Conservation (phyloP, 2,329 filamentous ascomycete genomes). For the Trichoderma atrobrunneum region DNA sequence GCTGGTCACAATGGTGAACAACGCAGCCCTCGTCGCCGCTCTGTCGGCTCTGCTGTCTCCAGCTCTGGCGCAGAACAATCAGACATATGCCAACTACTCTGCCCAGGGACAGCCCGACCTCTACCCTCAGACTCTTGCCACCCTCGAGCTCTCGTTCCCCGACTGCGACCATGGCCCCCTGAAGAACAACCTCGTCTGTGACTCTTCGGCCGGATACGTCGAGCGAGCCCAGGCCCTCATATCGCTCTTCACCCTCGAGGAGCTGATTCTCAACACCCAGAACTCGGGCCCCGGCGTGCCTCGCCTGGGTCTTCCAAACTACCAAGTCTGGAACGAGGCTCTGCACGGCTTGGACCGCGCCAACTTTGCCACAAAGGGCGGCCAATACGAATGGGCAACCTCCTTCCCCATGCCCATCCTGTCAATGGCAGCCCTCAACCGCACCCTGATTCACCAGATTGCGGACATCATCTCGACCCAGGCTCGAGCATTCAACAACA, state of each 20-base stretch:
- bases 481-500: constrained; percentile 63
- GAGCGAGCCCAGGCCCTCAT: constrained; percentile 33
- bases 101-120: constrained; percentile 14
- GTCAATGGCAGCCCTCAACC: constrained; percentile 46
- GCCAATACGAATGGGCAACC: constrained; percentile 54
- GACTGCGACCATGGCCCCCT: constrained; percentile 34
- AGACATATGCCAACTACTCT: constrained; percentile 15
- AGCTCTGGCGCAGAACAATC: constrained; percentile 12
- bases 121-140: constrained; percentile 11
- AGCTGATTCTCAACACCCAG: constrained; percentile 34
- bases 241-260: constrained; percentile 32
- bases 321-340: constrained; percentile 62
- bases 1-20: constrained; percentile 2
- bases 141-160: constrained; percentile 26
- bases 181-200: constrained; percentile 33
- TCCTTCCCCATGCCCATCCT: constrained; percentile 62
- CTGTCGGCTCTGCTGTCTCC: constrained; percentile 3
- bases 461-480: constrained; percentile 48
- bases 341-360: constrained; percentile 58
- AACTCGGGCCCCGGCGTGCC: constrained; percentile 44
- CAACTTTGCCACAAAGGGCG: constrained; percentile 8
- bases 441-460: constrained; percentile 39
- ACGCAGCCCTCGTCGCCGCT: constrained; percentile 10
- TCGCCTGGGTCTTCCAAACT: constrained; percentile 54
- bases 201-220: constrained; percentile 24